phyloP scores from a whole-genome alignment of 305 asterid genomes.

The Plantago coronopus region DNA sequence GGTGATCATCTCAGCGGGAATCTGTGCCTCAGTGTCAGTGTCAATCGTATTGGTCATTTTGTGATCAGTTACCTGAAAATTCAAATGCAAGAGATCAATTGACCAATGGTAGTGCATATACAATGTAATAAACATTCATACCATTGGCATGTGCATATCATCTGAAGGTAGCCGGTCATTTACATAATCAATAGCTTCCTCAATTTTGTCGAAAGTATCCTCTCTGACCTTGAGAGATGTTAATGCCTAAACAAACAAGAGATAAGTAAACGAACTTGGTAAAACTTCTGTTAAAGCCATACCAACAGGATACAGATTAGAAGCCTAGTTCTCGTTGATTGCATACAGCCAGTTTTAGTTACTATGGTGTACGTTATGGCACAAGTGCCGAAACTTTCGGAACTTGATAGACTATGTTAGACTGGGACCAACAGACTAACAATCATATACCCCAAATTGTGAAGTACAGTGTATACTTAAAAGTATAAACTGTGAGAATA shows the following conservation, averaged over 20 bases:
- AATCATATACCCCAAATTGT: too few relatives aligned
- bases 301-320: too few relatives aligned
- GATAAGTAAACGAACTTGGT: constrained; percentile 1
- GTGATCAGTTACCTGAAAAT: constrained; percentile 51
- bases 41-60: constrained; percentile 38
- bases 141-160: constrained; percentile 46
- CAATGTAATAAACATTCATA: constrained; percentile 31
- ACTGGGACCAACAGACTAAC: too few relatives aligned
- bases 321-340: too few relatives aligned
- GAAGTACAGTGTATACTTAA: neutral
- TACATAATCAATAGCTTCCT: constrained; percentile 84
- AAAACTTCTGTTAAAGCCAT: neutral
- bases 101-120: constrained; percentile 1
- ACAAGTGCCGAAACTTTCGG: too few relatives aligned
- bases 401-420: too few relatives aligned
- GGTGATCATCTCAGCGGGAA: constrained; percentile 80
- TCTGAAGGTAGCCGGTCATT: constrained; percentile 66
- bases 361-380: too few relatives aligned
- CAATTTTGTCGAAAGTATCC: constrained; percentile 56
- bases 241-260: constrained; percentile 50
- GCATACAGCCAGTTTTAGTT: too few relatives aligned
- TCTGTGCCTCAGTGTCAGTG: constrained; percentile 54
- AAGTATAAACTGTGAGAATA: neutral
- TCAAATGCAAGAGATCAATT: constrained; percentile 20
- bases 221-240: constrained; percentile 51